Conservation (phyloP, 2,329 filamentous ascomycete genomes). For the Hypoxylon sp. region DNA sequence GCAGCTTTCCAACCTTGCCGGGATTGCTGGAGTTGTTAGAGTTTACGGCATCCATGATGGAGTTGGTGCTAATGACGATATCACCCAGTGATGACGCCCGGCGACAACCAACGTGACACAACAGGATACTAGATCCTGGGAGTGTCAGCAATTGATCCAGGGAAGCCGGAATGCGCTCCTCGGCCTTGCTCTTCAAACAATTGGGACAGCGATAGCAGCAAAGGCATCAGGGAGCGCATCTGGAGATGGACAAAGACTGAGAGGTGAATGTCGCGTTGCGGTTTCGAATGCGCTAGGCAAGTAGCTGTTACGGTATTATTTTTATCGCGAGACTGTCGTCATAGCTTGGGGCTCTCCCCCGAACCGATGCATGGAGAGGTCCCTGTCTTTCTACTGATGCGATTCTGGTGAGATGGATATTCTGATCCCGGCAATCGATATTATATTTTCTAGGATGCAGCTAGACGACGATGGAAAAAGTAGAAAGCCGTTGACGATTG, state of each 20-base stretch:
- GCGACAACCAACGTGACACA: slow-evolving; percentile 25
- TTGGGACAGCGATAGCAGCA: slow-evolving; percentile 2
- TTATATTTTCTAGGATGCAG: slow-evolving; percentile 15
- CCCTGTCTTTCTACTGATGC: slow-evolving; percentile 15
- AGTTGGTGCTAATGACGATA: slow-evolving; percentile 16
- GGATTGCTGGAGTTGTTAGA: slow-evolving; percentile 36
- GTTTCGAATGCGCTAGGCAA: slow-evolving; percentile 15
- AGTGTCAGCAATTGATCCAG: slow-evolving; percentile 13
- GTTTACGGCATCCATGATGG: slow-evolving; percentile 49
- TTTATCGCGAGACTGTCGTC: slow-evolving; percentile 39
- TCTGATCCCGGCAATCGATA: slow-evolving; percentile 11
- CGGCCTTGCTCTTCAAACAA: slow-evolving; percentile 7
- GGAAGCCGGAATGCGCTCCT: background rate
- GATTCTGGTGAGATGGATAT: slow-evolving; percentile 22
- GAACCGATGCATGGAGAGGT: slow-evolving; percentile 12
- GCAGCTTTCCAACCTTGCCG: slow-evolving; percentile 54
- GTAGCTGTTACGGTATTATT: slow-evolving; percentile 25
- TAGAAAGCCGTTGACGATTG: slow-evolving; percentile 6
- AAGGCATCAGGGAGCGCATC: slow-evolving; percentile 16
- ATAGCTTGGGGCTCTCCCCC: slow-evolving; percentile 20
- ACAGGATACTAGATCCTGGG: slow-evolving; percentile 18
- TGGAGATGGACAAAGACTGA: slow-evolving; percentile 16
- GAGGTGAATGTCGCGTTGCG: slow-evolving; percentile 10
- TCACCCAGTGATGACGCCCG: slow-evolving; percentile 15
- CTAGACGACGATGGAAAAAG: slow-evolving; percentile 9